phyloP scores from a whole-genome alignment of 495 filamentous ascomycete genomes.

The Aspergillus indologenus region DNA sequence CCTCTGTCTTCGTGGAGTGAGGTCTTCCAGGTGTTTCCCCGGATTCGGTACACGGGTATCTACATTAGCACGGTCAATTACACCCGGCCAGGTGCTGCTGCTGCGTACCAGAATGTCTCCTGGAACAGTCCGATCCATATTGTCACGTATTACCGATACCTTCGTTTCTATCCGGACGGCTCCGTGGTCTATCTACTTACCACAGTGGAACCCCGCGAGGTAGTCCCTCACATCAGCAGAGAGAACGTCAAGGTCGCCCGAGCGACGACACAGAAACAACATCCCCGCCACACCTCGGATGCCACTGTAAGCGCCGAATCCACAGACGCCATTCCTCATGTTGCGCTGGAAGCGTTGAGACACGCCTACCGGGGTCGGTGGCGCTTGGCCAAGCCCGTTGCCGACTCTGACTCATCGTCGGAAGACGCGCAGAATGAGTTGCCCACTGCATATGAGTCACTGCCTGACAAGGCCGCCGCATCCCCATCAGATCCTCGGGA shows the following conservation, averaged over 20 bases:
- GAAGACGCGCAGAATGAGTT: slow-evolving; percentile 11
- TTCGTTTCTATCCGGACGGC: slow-evolving; percentile 92
- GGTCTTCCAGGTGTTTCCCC: slow-evolving; percentile 79
- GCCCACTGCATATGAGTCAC: slow-evolving; percentile 13
- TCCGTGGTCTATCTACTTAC: slow-evolving; percentile 73
- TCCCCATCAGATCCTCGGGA: slow-evolving; percentile 36
- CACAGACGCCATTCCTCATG: slow-evolving; percentile 34
- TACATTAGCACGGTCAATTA: slow-evolving; percentile 98
- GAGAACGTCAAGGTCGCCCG: slow-evolving; percentile 43
- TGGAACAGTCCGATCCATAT: slow-evolving; percentile 91
- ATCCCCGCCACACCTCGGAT: slow-evolving; percentile 35
- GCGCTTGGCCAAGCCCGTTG: slow-evolving; percentile 48
- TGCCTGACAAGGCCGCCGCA: slow-evolving; percentile 13
- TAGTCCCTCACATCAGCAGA: slow-evolving; percentile 69
- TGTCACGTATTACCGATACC: slow-evolving; percentile 95
- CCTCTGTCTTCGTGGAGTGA: slow-evolving; percentile 44
- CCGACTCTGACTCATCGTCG: slow-evolving; percentile 18
- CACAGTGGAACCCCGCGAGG: slow-evolving; percentile 76
- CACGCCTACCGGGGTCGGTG: slow-evolving; percentile 60
- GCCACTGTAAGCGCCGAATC: slow-evolving; percentile 33
- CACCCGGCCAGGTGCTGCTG: slow-evolving; percentile 69
- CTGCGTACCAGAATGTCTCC: slow-evolving; percentile 49
- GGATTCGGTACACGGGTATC: slow-evolving; percentile 87
- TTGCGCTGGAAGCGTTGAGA: slow-evolving; percentile 49
- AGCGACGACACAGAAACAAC: slow-evolving; percentile 26